These are phyloP conservation scores for Asterophora parasitica DNA, from an alignment of 768 basidiomycete genomes.

Conservation along the genomic window DNA sequence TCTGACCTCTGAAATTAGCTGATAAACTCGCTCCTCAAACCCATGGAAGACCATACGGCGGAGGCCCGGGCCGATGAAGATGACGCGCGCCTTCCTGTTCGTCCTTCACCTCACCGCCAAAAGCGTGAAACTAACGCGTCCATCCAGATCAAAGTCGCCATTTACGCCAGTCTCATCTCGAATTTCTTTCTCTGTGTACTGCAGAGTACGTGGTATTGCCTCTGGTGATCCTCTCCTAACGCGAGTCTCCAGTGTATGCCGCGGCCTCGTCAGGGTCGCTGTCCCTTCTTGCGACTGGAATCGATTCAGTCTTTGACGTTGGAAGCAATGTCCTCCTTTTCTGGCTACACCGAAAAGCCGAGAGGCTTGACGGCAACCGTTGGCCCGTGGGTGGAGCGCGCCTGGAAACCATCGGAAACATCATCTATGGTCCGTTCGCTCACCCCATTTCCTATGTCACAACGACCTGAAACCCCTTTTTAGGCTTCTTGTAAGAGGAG, in stretches of 20 bases:
- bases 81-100: slow-evolving; percentile 59
- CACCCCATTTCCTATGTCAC: background rate
- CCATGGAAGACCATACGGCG: slow-evolving; percentile 84
- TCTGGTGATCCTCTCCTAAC: slow-evolving; percentile 1
- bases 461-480: slow-evolving; percentile 1
- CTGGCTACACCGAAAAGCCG: slow-evolving; percentile 72
- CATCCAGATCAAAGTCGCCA: slow-evolving; percentile 76
- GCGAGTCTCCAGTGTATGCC: slow-evolving; percentile 67
- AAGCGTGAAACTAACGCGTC: background rate
- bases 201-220: slow-evolving; percentile 47
- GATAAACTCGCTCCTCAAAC: slow-evolving; percentile 82
- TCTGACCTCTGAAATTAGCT: slow-evolving; percentile 46
- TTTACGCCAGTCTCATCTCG: slow-evolving; percentile 75
- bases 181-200: slow-evolving; percentile 72
- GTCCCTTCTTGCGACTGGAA: slow-evolving; percentile 83
- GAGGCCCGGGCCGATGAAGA: slow-evolving; percentile 74
- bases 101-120: slow-evolving; percentile 16
- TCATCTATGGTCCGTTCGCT: slow-evolving; percentile 61
- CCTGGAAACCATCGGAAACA: slow-evolving; percentile 86
- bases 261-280: slow-evolving; percentile 81
- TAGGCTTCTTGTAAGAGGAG: slow-evolving; percentile 43
- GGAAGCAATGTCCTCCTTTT: slow-evolving; percentile 81
- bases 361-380: slow-evolving; percentile 67
- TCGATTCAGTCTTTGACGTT: slow-evolving; percentile 84
- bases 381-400: slow-evolving; percentile 94